These are phyloP conservation scores for Solanum aculeatissimum DNA, from an alignment of 305 asterid genomes.

Conservation along the genomic window DNA sequence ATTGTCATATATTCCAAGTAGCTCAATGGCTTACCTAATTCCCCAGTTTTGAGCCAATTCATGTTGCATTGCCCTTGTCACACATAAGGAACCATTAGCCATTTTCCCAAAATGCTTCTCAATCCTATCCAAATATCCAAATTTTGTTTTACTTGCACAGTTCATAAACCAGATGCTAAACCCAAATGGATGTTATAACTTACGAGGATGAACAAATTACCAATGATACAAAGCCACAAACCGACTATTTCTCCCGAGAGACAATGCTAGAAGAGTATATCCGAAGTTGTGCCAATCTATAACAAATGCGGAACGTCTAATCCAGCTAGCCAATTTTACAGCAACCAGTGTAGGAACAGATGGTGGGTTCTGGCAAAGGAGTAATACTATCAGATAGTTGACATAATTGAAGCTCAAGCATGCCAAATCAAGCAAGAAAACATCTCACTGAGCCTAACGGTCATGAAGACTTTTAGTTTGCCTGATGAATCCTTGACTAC, in stretches of 20 bases:
- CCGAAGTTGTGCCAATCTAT: slow-evolving; percentile 99
- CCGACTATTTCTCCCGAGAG: slow-evolving; percentile 73
- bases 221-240: slow-evolving; percentile 70
- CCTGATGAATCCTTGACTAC: neutral
- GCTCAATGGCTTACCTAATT: slow-evolving; percentile 40
- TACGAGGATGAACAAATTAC: slow-evolving; percentile 21
- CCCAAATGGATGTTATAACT: neutral
- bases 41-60: slow-evolving; percentile 93
- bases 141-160: neutral
- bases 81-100: slow-evolving; percentile 93
- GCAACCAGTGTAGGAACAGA: slow-evolving; percentile 94
- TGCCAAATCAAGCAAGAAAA: neutral
- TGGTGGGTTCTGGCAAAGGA: slow-evolving; percentile 78
- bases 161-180: slow-evolving; percentile 5
- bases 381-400: neutral
- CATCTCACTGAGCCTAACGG: neutral
- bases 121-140: slow-evolving; percentile 46
- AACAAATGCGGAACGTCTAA: slow-evolving; percentile 57
- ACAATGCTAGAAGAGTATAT: slow-evolving; percentile 78
- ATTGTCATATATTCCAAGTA: neutral
- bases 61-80: slow-evolving; percentile 95
- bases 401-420: neutral
- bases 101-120: slow-evolving; percentile 78
- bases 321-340: slow-evolving; percentile 87
- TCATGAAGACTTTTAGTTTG: neutral